A percentile compares a stretch with the other conserved stretches of the same genome.
phyloP scores from a whole-genome alignment of 805 yeast genomes.

The Cyberlindnera sargentensis region DNA sequence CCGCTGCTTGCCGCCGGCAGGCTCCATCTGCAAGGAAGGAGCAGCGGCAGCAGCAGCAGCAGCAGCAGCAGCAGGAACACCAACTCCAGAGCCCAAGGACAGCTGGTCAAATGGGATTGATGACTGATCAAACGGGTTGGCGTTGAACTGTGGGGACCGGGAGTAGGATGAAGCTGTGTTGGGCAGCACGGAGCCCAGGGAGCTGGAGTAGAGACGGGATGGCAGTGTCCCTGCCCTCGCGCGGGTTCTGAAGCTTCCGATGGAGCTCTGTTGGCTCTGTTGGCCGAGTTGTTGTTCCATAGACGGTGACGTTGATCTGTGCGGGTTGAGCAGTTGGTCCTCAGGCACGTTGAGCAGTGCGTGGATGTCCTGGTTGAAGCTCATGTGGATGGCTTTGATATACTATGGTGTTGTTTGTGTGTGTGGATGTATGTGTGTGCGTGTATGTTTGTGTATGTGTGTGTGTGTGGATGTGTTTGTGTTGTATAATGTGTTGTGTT shows the following conservation, averaged over 20 bases:
- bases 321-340: conserved; percentile 17
- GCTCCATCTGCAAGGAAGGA: conserved; percentile 3
- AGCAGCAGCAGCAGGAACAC: not conserved
- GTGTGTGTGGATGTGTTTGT: too few relatives aligned
- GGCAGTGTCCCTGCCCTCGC: conserved; percentile 80
- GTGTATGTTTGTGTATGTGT: too few relatives aligned
- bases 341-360: conserved; percentile 16
- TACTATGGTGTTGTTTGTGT: too few relatives aligned
- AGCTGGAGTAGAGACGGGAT: conserved; percentile 40
- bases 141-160: conserved; percentile 16
- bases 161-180: conserved; percentile 2
- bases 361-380: conserved; percentile 18
- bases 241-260: conserved; percentile 42
- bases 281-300: conserved; percentile 15
- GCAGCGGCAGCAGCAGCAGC: too few relatives aligned
- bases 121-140: conserved; percentile 11
- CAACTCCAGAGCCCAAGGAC: conserved; percentile 8
- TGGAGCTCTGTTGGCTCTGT: conserved; percentile 14
- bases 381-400: conserved; percentile 4
- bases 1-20: conserved; percentile 24
- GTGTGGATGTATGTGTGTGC: too few relatives aligned
- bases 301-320: conserved; percentile 21
- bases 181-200: conserved; percentile 20
- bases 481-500: too few relatives aligned
- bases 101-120: conserved; percentile 17